Conservation (phyloP, 192 early-diverging fungal species). For the Mortierella antarctica region DNA sequence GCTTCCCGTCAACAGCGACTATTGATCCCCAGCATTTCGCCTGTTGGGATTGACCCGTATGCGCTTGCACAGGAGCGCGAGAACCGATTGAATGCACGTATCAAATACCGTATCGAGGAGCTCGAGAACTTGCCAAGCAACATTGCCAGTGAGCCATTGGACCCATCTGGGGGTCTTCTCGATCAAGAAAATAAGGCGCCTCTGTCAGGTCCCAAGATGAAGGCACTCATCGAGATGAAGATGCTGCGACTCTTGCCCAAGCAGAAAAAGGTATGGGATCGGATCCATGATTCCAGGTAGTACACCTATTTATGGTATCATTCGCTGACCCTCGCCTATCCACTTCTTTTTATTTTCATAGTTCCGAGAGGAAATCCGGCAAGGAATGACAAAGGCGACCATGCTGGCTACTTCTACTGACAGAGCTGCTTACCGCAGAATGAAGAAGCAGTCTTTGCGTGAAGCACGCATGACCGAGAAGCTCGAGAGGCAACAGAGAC, state of each 20-base stretch:
- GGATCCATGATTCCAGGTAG: not conserved
- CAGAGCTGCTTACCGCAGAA: slow-evolving; percentile 76
- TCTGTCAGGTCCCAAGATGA: slow-evolving; percentile 69
- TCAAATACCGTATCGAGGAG: slow-evolving; percentile 83
- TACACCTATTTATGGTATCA: not conserved
- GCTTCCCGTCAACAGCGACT: slow-evolving; percentile 74
- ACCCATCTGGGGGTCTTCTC: slow-evolving; percentile 34
- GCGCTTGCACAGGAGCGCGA: slow-evolving; percentile 84
- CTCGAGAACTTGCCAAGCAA: slow-evolving; percentile 76
- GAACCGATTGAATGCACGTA: slow-evolving; percentile 71
- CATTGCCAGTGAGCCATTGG: slow-evolving; percentile 66
- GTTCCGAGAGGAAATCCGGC: slow-evolving; percentile 79
- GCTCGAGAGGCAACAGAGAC: slow-evolving; percentile 88
- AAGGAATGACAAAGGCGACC: slow-evolving; percentile 77
- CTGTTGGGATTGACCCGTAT: slow-evolving; percentile 84
- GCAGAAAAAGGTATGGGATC: slow-evolving; percentile 70
- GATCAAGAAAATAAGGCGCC: slow-evolving; percentile 47
- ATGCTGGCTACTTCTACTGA: slow-evolving; percentile 85
- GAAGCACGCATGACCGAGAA: slow-evolving; percentile 91
- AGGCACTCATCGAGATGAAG: slow-evolving; percentile 91
- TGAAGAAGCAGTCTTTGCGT: slow-evolving; percentile 85
- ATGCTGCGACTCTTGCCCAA: slow-evolving; percentile 80
- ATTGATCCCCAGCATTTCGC: slow-evolving; percentile 78
- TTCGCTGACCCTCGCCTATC: not conserved
- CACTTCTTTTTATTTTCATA: slow-evolving; percentile 16